Conservation (phyloP, 345 rosid species). For the rapeseed (Brassica napus) region Da-Ae NC_063442.1:5805001-5805500, state of each 20-base stretch:
- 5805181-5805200: slow-evolving; percentile 33
- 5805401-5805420: too few species aligned
- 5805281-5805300: slow-evolving; percentile 37
- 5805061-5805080: slow-evolving; percentile 6
- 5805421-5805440: too few species aligned
- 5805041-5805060: neutral
- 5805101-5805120: neutral
- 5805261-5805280: slow-evolving; percentile 35
- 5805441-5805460: too few species aligned
- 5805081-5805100: neutral
- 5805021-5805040: neutral
- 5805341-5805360: too few species aligned
- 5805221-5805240: slow-evolving; percentile 43
- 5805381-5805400: too few species aligned
- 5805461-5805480: too few species aligned
- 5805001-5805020: neutral
- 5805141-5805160: neutral
- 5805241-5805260: slow-evolving; percentile 44
- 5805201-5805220: slow-evolving; percentile 49
- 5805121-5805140: neutral
- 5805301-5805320: slow-evolving; percentile 48
- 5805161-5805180: neutral
- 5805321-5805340: neutral
- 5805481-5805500: too few species aligned
- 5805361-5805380: too few species aligned